A percentile compares a stretch with the other conserved stretches of the same genome.
Conservation (phyloP, 2,329 filamentous ascomycete genomes). For the Penicillium sp. region DNA sequence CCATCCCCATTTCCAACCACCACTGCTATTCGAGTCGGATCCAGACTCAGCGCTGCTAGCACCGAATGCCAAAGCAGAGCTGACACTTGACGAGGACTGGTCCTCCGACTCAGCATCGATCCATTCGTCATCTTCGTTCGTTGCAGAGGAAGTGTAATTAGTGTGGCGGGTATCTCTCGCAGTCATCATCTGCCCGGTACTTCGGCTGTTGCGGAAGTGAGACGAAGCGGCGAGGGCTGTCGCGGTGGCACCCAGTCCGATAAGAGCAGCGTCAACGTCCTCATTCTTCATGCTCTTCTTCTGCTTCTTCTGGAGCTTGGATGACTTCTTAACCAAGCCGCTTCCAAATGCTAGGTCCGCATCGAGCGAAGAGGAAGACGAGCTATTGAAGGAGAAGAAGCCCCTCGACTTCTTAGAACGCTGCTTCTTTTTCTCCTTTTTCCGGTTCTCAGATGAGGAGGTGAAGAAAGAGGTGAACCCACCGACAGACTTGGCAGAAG, state of each 20-base stretch:
- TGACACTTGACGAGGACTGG: constrained; percentile 58
- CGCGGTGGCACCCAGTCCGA: constrained; percentile 56
- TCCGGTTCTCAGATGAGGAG: constrained; percentile 61
- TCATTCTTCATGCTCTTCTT: constrained; percentile 37
- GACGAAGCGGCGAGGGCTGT: constrained; percentile 53
- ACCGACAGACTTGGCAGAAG: constrained; percentile 56
- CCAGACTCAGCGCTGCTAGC: constrained; percentile 60
- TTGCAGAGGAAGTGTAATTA: constrained; percentile 35
- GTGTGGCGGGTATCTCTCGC: constrained; percentile 39
- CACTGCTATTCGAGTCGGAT: constrained; percentile 59
- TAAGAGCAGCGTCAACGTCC: constrained; percentile 54
- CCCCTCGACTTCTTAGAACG: constrained; percentile 55
- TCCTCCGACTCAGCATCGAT: constrained; percentile 64
- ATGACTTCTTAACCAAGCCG: constrained; percentile 54
- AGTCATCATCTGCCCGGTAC: constrained; percentile 43
- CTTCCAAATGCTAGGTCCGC: constrained; percentile 72
- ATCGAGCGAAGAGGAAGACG: constrained; percentile 71
- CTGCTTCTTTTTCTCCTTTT: constrained; percentile 51
- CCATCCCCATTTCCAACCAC: constrained; percentile 68
- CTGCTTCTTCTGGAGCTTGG: constrained; percentile 43
- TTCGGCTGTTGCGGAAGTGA: constrained; percentile 41
- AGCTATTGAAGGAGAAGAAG: constrained; percentile 66
- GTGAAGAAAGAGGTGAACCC: constrained; percentile 69
- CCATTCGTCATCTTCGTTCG: constrained; percentile 60
- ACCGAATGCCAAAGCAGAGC: constrained; percentile 68